These are phyloP conservation scores for Rhododendron molle DNA, from an alignment of 148 eudicot genomes.

Conservation along the genomic window DNA sequence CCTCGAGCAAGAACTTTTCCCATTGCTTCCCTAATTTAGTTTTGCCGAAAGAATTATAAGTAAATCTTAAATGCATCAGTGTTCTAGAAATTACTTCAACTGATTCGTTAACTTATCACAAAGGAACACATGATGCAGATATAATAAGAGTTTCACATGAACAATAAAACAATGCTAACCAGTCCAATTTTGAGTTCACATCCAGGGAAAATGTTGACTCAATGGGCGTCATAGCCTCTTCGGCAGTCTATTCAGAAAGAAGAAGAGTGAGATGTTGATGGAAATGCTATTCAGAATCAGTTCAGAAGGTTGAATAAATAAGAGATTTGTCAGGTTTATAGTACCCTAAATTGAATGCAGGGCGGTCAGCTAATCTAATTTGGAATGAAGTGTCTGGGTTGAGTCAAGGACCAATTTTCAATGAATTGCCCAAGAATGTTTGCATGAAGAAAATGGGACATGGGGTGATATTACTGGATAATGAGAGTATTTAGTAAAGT, in stretches of 20 bases:
- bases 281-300: not conserved
- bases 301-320: not conserved
- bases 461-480: not conserved
- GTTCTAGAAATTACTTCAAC: not conserved
- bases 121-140: slow-evolving; percentile 3
- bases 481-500: not conserved
- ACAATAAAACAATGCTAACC: slow-evolving; percentile 39
- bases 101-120: too few relatives aligned
- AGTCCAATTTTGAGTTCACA: slow-evolving; percentile 88
- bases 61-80: not conserved
- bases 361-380: not conserved
- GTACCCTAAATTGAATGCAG: not conserved
- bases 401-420: not conserved
- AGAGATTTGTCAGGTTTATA: not conserved
- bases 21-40: slow-evolving; percentile 83
- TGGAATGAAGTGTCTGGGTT: not conserved
- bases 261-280: not conserved
- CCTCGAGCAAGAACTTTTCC: slow-evolving; percentile 95
- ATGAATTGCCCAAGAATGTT: not conserved
- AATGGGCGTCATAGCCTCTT: slow-evolving; percentile 99
- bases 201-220: slow-evolving; percentile 94
- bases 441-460: not conserved
- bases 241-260: slow-evolving; percentile 66
- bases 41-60: not conserved
- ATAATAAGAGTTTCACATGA: not conserved